Percentiles rank a stretch among this genome's conserved stretches.
These are phyloP conservation scores for Cyberlindnera xishuangbannaensis DNA, from an alignment of 805 yeast genomes.

Conservation along the genomic window DNA sequence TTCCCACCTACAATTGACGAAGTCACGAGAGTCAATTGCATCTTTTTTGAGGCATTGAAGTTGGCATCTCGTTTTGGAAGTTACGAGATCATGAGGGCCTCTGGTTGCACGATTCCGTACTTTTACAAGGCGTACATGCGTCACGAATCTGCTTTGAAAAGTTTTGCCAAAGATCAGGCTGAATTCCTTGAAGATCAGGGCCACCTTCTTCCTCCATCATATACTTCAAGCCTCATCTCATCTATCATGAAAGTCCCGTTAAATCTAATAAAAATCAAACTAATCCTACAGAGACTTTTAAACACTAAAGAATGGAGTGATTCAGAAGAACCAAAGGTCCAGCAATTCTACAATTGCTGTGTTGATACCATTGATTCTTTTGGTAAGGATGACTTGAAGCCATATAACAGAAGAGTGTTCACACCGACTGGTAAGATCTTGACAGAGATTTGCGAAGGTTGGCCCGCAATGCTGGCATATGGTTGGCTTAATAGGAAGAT, in stretches of 20 bases:
- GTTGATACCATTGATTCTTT: slow-evolving; percentile 73
- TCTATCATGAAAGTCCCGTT: slow-evolving; percentile 62
- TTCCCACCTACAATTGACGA: slow-evolving; percentile 97
- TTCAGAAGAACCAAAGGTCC: slow-evolving; percentile 21
- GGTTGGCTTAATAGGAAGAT: slow-evolving; percentile 88
- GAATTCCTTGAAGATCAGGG: slow-evolving; percentile 36
- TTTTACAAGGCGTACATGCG: slow-evolving; percentile 90
- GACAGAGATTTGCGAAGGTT: slow-evolving; percentile 74
- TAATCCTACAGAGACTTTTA: slow-evolving; percentile 59
- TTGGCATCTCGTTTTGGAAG: slow-evolving; percentile 65
- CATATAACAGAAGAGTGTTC: slow-evolving; percentile 62
- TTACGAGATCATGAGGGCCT: slow-evolving; percentile 69
- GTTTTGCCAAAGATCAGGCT: slow-evolving; percentile 44
- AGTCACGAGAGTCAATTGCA: slow-evolving; percentile 82
- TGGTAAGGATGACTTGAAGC: slow-evolving; percentile 49
- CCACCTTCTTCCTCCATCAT: slow-evolving; percentile 26
- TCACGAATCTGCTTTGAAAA: slow-evolving; percentile 86
- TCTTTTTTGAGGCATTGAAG: slow-evolving; percentile 69
- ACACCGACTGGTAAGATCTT: slow-evolving; percentile 89
- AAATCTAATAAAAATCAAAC: slow-evolving; percentile 64
- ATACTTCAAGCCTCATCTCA: slow-evolving; percentile 48
- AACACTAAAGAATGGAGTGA: slow-evolving; percentile 41
- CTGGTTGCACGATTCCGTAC: slow-evolving; percentile 80
- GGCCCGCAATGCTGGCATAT: slow-evolving; percentile 84
- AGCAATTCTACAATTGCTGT: slow-evolving; percentile 45